Base-by-base conservation (phyloP, 2,329 filamentous ascomycete genomes). In the Alternaria gaisen region DNA sequence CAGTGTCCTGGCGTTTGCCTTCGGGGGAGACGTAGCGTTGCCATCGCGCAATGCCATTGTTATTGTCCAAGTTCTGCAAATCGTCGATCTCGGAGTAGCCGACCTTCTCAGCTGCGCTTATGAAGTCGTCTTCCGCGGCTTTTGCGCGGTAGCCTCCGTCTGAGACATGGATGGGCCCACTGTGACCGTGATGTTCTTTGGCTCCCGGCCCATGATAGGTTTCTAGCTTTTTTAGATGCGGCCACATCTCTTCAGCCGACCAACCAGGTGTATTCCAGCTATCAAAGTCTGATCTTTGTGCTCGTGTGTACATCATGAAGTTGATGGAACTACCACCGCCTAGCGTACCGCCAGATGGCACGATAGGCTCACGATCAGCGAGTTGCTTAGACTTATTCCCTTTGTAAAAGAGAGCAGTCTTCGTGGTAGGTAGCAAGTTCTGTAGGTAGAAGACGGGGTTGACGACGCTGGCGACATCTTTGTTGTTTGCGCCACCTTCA, bases 1-100 rank as follows among this genome's bases (percentile, higher is more conserved):
- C 87, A 1, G 86, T 78, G 65, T 89, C 87, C 68, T 88, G 86
- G n/a, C 87, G 83, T 42, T 79, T 79, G 16, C 86, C 86, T 3
- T 86, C 82, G 0, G 77, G 79, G 1, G 77, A 76, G 6, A 87
- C 80, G 61, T 85, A 87, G n/a, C 81, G 77, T 26, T 80, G 71
- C 79, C 82, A 82, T 65, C 82, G 77, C 73, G 82, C 68, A 22
- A 74, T 68, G n/a, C 70, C 79, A 44, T 81, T 78, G 63, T 80
- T 80, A 16, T 66, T 67, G 48, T 85, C 80, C 0, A 89, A 76
- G 50, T 82, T 80, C 51, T 88, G 82, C 18, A 88, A 58, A 63
- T 90, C 86, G 14, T 80, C 73, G n/a, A 86, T 77, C 63, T 87
- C 81, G 0, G 80, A 79, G 68, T 83, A 84, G 1, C 86, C 87